Base-by-base conservation (phyloP, 2,329 filamentous ascomycete species). In the Thelonectria olida region DNA sequence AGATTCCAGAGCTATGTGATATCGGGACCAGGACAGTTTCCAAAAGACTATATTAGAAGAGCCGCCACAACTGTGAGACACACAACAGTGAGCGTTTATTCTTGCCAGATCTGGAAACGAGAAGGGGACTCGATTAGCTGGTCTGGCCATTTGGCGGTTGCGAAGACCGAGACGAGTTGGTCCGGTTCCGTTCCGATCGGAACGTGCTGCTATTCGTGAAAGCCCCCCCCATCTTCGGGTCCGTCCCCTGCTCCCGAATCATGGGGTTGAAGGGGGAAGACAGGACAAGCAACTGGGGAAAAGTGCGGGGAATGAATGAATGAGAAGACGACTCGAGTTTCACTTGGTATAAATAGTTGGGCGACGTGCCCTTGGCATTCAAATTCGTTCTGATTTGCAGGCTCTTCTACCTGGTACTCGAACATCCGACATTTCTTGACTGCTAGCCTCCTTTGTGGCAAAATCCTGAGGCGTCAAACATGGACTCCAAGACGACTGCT, bases 101-200 rank as follows among this genome's bases (percentile, higher is more conserved):
- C 9, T 20, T 41, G 8, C 38, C 38, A 41, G 38, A 41, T 20
- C 17, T 19, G n/a, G n/a, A n/a, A n/a, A n/a, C n/a, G n/a, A n/a
- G n/a, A n/a, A n/a, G n/a, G n/a, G n/a, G n/a, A n/a, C n/a, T 10
- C 17, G 5, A 17, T 20, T 20, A 17, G 38, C 38, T 31, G 19
- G 38, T 41, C 38, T 39, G 38, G 38, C 15, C 38, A 41, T 41
- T 5, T 8, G 9, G 38, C 38, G 38, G 38, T 41, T 41, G 17
- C 38, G 19, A 41, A 20, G n/a, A 19, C 38, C 38, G 9, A 17
- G n/a, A 8, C 38, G 17, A n/a, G 38, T 13, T 20, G 9, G 38
- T n/a, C 4, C 4, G 5, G 27, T 54, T 23, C 38, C 39, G 38
- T 22, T 54, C 51, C 51, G 51, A 25, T 54, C 51, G 51, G 51